Percentiles rank a stretch among this genome's conserved stretches.
Conservation (phyloP, 1,284 basidiomycete species). For the Ceratorhiza oryzae-sativae region DNA sequence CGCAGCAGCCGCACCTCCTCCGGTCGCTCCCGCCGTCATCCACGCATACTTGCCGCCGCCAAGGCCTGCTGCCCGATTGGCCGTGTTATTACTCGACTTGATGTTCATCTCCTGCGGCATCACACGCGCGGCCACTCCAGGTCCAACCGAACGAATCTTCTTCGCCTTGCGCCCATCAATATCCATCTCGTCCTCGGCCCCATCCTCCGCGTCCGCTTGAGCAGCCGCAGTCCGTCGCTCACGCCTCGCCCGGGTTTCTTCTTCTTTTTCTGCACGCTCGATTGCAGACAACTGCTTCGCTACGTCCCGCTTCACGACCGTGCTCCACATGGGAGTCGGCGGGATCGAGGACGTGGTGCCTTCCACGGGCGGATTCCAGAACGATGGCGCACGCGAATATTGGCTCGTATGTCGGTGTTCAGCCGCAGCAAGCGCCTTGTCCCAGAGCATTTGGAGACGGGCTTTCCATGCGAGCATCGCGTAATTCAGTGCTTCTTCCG, state of each 20-base stretch:
- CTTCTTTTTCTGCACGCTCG: slow-evolving; percentile 79
- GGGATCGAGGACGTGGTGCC: slow-evolving; percentile 21
- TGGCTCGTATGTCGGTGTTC: slow-evolving; percentile 73
- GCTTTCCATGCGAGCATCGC: slow-evolving; percentile 78
- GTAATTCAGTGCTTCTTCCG: slow-evolving; percentile 77
- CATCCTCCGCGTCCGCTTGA: slow-evolving; percentile 47
- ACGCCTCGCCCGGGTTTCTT: slow-evolving; percentile 73
- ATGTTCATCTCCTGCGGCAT: slow-evolving; percentile 89
- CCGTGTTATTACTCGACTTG: slow-evolving; percentile 86
- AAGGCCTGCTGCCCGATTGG: slow-evolving; percentile 77
- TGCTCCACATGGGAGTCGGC: slow-evolving; percentile 75
- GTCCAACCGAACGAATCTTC: slow-evolving; percentile 83
- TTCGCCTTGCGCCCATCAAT: slow-evolving; percentile 69
- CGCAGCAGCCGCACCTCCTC: slow-evolving; percentile 52
- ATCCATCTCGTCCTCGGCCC: slow-evolving; percentile 51
- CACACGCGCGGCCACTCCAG: slow-evolving; percentile 81
- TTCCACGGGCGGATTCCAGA: slow-evolving; percentile 57
- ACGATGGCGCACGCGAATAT: slow-evolving; percentile 69
- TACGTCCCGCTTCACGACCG: slow-evolving; percentile 73
- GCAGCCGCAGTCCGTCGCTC: slow-evolving; percentile 64
- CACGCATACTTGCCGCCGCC: slow-evolving; percentile 78
- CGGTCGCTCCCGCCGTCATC: slow-evolving; percentile 70
- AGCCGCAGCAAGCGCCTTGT: slow-evolving; percentile 72
- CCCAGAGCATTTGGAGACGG: slow-evolving; percentile 74
- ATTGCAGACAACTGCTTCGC: slow-evolving; percentile 75